phyloP scores from a whole-genome alignment of 805 yeast species.

The Kodamaea fukazawae region DNA sequence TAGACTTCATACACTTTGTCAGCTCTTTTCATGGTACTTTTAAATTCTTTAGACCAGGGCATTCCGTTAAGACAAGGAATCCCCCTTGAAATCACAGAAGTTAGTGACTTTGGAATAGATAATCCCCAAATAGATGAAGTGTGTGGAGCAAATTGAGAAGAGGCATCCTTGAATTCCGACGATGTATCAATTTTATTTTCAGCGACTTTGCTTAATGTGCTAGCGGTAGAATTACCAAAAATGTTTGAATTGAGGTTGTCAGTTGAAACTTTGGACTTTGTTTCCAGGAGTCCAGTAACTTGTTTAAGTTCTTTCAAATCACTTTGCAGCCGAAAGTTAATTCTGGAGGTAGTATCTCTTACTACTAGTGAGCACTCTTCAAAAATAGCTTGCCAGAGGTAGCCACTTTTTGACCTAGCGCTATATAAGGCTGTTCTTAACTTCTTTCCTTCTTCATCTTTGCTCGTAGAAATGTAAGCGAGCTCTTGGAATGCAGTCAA shows the following conservation, averaged over 20 bases:
- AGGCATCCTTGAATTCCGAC: no score
- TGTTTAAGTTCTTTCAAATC: constrained; percentile 30
- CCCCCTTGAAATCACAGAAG: no score
- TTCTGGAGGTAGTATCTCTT: constrained; percentile 44
- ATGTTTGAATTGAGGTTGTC: constrained; percentile 19
- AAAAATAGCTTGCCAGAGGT: constrained; percentile 57
- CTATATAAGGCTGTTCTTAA: constrained; percentile 55
- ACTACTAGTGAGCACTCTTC: constrained; percentile 60
- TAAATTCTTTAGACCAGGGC: no score
- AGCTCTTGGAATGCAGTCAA: constrained; percentile 75
- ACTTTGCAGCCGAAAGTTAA: constrained; percentile 31
- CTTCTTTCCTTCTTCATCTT: constrained; percentile 33
- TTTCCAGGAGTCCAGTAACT: constrained; percentile 20
- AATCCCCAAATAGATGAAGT: no score
- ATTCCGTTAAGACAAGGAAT: no score
- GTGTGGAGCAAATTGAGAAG: no score
- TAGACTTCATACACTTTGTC: constrained; percentile 8
- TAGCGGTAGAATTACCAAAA: constrained; percentile 44
- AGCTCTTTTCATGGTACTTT: not conserved
- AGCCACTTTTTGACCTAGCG: constrained; percentile 43
- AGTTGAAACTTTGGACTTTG: not conserved
- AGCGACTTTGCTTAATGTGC: no score
- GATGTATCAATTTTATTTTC: no score
- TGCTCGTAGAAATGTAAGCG: constrained; percentile 57
- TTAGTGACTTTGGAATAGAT: no score